These are phyloP conservation scores for Oryza officinalis DNA, from an alignment of 176 grass and related monocot species.

Conservation along the genomic window DNA sequence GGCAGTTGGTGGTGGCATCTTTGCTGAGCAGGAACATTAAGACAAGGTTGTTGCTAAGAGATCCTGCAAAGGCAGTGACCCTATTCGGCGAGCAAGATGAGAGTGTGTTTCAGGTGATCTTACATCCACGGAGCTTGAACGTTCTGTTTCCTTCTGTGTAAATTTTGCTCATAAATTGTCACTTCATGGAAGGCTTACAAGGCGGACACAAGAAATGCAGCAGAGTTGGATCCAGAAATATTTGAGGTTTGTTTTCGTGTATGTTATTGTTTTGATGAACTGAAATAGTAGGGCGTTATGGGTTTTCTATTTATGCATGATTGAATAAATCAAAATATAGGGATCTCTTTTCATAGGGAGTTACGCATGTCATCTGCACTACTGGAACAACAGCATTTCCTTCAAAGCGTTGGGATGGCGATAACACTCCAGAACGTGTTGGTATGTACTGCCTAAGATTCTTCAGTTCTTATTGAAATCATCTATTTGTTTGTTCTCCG, in stretches of 20 bases:
- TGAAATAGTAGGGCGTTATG: slow-evolving; percentile 2
- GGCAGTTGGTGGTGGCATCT: slow-evolving; percentile 91
- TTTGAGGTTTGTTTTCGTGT: slow-evolving; percentile 68
- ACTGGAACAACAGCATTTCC: slow-evolving; percentile 98
- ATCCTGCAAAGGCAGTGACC: slow-evolving; percentile 66
- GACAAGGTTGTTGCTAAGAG: slow-evolving; percentile 74
- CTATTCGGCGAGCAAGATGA: slow-evolving; percentile 89
- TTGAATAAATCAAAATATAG: slow-evolving; percentile 76
- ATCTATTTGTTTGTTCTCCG: neutral
- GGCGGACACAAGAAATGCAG: slow-evolving; percentile 73
- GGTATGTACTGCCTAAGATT: slow-evolving; percentile 48
- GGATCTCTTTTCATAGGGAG: slow-evolving; percentile 91
- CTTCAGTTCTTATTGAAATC: neutral
- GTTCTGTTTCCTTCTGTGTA: neutral
- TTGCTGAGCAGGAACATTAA: slow-evolving; percentile 83
- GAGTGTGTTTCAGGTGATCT: slow-evolving; percentile 54
- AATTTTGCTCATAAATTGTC: slow-evolving; percentile 13
- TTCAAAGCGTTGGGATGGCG: slow-evolving; percentile 93
- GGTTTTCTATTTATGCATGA: slow-evolving; percentile 45
- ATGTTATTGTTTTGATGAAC: slow-evolving; percentile 7
- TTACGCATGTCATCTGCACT: slow-evolving; percentile 90
- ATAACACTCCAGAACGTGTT: slow-evolving; percentile 93
- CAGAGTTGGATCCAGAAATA: slow-evolving; percentile 65
- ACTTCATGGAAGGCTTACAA: slow-evolving; percentile 55
- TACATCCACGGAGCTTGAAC: slow-evolving; percentile 12